phyloP scores from a whole-genome alignment of 768 basidiomycete species.

The Mycena maculata region DNA sequence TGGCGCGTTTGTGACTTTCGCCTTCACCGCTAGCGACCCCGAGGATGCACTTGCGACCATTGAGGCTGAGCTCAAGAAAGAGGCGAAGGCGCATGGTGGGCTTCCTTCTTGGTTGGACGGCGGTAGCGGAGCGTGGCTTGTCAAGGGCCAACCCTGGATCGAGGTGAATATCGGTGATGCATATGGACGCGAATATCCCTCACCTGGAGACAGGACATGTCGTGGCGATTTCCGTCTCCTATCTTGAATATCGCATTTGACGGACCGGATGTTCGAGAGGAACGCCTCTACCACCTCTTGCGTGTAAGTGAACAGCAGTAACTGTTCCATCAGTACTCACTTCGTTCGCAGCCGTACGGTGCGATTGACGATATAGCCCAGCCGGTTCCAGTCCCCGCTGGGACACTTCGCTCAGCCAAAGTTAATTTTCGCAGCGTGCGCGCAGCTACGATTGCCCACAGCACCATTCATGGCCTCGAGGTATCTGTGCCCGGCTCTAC shows the following conservation, averaged over 20 bases:
- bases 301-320: conserved; percentile 62
- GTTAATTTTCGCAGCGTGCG: conserved; percentile 72
- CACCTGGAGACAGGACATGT: too few relatives aligned
- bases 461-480: conserved; percentile 76
- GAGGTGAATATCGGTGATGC: conserved; percentile 65
- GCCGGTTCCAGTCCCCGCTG: conserved; percentile 71
- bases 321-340: conserved; percentile 1
- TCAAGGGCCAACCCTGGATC: conserved; percentile 82
- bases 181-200: not conserved
- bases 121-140: conserved; percentile 72
- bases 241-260: conserved; percentile 86
- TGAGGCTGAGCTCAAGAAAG: conserved; percentile 58
- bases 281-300: conserved; percentile 80
- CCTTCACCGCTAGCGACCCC: conserved; percentile 56
- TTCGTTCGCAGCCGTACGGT: conserved; percentile 76
- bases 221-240: conserved; percentile 82
- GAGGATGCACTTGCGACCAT: conserved; percentile 60
- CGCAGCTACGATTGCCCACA: conserved; percentile 85
- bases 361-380: conserved; percentile 74
- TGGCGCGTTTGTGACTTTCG: conserved; percentile 84
- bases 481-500: conserved; percentile 39
- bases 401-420: conserved; percentile 72
- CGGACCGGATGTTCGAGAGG: conserved; percentile 88
- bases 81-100: conserved; percentile 61
- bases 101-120: conserved; percentile 72